Evolutionary conservation across 169 alveolate genomes (phyloP).

Genomic region (Plasmodium gallinaceum): DNA sequence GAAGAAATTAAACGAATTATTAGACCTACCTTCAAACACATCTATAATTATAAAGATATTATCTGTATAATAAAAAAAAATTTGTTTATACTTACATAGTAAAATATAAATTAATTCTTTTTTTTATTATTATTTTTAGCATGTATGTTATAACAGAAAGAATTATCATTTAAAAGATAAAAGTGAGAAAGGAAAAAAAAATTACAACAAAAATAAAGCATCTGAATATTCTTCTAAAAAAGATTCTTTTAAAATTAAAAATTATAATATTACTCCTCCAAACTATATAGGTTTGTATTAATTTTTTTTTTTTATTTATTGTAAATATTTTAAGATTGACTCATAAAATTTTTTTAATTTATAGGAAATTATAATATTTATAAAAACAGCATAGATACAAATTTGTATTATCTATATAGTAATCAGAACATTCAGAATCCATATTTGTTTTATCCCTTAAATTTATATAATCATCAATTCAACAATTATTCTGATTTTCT

Average conservation of each 20-base stretch:
- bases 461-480: slow-evolving; percentile 21
- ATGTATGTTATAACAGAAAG: slow-evolving; percentile 46
- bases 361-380: slow-evolving; percentile 52
- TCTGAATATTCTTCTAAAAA: slow-evolving; percentile 30
- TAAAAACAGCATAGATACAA: slow-evolving; percentile 61
- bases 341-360: neutral
- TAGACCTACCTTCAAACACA: slow-evolving; percentile 41
- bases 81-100: slow-evolving; percentile 1
- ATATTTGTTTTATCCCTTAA: slow-evolving; percentile 37
- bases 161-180: slow-evolving; percentile 27
- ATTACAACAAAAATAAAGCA: slow-evolving; percentile 32
- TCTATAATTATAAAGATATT: slow-evolving; percentile 44
- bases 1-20: slow-evolving; percentile 43
- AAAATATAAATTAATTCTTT: neutral
- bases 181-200: slow-evolving; percentile 61
- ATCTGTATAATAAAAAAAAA: slow-evolving; percentile 49
- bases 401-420: slow-evolving; percentile 46
- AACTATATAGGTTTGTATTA: slow-evolving; percentile 23
- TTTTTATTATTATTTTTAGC: slow-evolving; percentile 20
- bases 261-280: slow-evolving; percentile 5
- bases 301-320: neutral
- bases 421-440: slow-evolving; percentile 30
- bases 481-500: slow-evolving; percentile 49
- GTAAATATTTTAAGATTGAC: neutral
- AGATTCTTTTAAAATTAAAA: slow-evolving; percentile 34